Evolutionary conservation across 148 eudicot species (phyloP).

Genomic region (Salicornia ramosissima): DNA sequence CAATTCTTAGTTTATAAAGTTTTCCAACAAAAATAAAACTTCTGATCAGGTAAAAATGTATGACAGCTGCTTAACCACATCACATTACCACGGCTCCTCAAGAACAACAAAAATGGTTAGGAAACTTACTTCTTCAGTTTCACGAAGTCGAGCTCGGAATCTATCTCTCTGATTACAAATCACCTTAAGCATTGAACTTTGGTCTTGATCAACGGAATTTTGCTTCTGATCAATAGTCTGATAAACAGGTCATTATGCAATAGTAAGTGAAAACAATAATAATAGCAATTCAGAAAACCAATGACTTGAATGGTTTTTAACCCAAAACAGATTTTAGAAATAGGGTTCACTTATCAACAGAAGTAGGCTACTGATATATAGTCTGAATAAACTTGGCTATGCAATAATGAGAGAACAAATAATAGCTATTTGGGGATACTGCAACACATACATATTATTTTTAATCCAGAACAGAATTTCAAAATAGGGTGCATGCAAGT

Average conservation of each 20-base stretch:
- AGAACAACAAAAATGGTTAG: neutral
- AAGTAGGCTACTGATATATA: constrained; percentile 66
- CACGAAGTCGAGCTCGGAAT: constrained; percentile 80
- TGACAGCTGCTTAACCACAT: neutral
- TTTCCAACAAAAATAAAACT: neutral
- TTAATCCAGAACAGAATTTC: neutral
- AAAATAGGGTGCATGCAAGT: neutral
- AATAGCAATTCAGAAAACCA: neutral
- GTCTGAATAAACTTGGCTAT: constrained; percentile 40
- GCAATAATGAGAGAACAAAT: constrained; percentile 3
- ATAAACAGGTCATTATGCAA: constrained; percentile 20
- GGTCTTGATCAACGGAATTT: constrained; percentile 73
- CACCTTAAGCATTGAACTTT: constrained; percentile 97
- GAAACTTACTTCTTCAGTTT: constrained; percentile 82
- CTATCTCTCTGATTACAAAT: constrained; percentile 98
- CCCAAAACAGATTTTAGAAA: neutral
- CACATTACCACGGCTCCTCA: neutral
- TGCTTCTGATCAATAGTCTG: constrained; percentile 82
- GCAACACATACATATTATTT: neutral
- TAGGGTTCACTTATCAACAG: constrained; percentile 42
- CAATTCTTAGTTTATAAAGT: neutral
- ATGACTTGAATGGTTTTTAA: neutral
- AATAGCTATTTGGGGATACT: constrained; percentile 1
- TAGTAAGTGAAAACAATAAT: neutral
- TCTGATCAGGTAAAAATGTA: neutral